Evolutionary conservation across 2,329 filamentous ascomycete species (phyloP), one percentile per base, ranked within the genome.

Genomic region (Scedosporium minutisporum): DNA sequence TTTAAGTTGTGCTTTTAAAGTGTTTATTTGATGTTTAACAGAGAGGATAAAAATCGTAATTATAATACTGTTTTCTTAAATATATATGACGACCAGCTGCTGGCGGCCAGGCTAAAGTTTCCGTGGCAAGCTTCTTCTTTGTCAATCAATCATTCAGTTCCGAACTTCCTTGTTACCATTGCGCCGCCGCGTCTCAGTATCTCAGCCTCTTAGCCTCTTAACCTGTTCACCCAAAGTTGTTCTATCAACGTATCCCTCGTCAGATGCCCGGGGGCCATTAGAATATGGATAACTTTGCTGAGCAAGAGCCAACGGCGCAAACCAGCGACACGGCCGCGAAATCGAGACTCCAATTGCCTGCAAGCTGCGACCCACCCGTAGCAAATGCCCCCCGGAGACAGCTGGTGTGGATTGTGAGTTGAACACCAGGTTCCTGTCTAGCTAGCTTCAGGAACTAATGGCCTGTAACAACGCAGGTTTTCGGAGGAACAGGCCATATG

Each of bases 401-500:
- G 72, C 84, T 92, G 65, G 88, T 93, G 77, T 97, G 93, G 93
- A 86, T 97, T 71, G 91, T 95, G 80, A 72, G 86, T 57, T 27
- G 12, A 23, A 25, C 18, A 12, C 51, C 23, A 5, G 12, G 12
- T 25, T 7, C 4, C 21, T 23, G 18, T 42, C 58, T 29, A 59
- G 61, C 64, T 21, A 46, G 18, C 51, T 18, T 14, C 21, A 6
- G 7, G 21, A 14, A 29, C 51, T 55, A 23, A 55, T 48, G 44
- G 7, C n/a, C 16, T 10, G 14, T 23, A 27, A 57, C 12, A 9
- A 21, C 6, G 9, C 64, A 92, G 91, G 81, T 97, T 62, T 99
- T 97, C 75, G 95, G 95, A 58, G 93, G 91, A 58, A 97, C 93
- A n/a, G 95, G 95, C 63, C 95, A 99, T 70, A 96, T 97, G 82